Evolutionary conservation across 1,139 yeast genomes (phyloP).

Genomic region (Debaryomycetaceae sp.): DNA sequence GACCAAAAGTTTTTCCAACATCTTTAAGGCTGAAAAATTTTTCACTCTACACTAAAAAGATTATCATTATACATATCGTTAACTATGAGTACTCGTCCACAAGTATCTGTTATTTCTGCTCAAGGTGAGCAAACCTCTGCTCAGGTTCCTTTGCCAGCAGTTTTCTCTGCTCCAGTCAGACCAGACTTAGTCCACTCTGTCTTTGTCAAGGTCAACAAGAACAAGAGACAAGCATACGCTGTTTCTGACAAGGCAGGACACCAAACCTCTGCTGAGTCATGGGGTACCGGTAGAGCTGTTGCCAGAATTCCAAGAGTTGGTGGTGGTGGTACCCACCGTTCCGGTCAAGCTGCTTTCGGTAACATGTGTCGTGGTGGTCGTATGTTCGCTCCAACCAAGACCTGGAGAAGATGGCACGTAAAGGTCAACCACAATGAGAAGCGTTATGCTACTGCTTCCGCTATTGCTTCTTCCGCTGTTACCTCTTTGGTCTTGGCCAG

Average conservation of each 20-base stretch:
- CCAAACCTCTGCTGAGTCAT: slow-evolving; percentile 99
- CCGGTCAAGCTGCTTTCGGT: slow-evolving; percentile 99
- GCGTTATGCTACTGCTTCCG: slow-evolving; percentile 99
- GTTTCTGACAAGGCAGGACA: slow-evolving; percentile 99
- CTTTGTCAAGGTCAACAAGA: slow-evolving; percentile 97
- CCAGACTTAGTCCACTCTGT: slow-evolving; percentile 99
- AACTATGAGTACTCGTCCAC: slow-evolving; percentile 83
- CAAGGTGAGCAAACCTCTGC: slow-evolving; percentile 84
- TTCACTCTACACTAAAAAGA: slow-evolving; percentile 2
- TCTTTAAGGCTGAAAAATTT: slow-evolving; percentile 4
- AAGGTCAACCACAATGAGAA: slow-evolving; percentile 99
- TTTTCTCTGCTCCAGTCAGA: slow-evolving; percentile 99
- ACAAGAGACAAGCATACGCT: slow-evolving; percentile 99
- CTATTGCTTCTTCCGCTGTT: slow-evolving; percentile 98
- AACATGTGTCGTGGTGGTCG: slow-evolving; percentile 99
- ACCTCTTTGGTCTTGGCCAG: slow-evolving; percentile 98
- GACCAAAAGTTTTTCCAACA: not conserved
- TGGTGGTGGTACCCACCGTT: slow-evolving; percentile 99
- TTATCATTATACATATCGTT: slow-evolving; percentile 15
- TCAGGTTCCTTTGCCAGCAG: slow-evolving; percentile 94
- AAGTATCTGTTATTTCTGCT: slow-evolving; percentile 90
- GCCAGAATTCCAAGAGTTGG: slow-evolving; percentile 99
- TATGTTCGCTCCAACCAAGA: slow-evolving; percentile 99
- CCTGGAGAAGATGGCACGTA: slow-evolving; percentile 99
- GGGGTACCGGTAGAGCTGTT: slow-evolving; percentile 99